phyloP scores from a whole-genome alignment of 441 rosid genomes.

The Rhodomyrtus psidioides region DNA sequence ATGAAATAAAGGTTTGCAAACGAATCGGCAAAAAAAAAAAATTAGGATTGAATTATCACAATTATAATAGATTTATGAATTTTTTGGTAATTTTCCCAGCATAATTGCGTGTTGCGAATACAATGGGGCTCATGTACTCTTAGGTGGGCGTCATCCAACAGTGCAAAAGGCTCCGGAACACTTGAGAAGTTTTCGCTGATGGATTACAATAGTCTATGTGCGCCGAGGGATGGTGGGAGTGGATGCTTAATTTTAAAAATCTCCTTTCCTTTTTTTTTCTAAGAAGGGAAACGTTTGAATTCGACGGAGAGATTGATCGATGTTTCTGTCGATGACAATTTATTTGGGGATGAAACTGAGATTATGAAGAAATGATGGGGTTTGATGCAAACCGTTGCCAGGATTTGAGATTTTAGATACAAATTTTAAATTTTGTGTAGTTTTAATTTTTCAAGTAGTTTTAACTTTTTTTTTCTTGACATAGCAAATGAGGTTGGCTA shows the following conservation, averaged over 20 bases:
- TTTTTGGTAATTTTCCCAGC: no score
- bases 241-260: not conserved
- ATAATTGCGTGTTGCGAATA: no score
- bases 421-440: not conserved
- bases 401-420: not conserved
- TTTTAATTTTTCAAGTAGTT: not conserved
- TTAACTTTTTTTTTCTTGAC: not conserved
- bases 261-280: not conserved
- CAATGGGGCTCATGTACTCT: no score
- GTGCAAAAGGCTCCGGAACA: no score
- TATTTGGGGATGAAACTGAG: not conserved
- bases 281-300: not conserved
- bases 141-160: no score
- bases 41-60: no score
- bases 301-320: not conserved
- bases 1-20: no score
- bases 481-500: not conserved
- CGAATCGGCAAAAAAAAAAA: no score
- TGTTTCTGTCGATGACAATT: not conserved
- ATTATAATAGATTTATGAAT: no score
- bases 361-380: not conserved
- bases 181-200: no score
- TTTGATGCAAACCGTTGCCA: not conserved
- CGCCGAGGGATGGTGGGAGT: not conserved
- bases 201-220: no score